These are phyloP conservation scores for Rhodomyrtus tomentosa DNA, from an alignment of 345 rosid species.

Conservation along the genomic window DNA sequence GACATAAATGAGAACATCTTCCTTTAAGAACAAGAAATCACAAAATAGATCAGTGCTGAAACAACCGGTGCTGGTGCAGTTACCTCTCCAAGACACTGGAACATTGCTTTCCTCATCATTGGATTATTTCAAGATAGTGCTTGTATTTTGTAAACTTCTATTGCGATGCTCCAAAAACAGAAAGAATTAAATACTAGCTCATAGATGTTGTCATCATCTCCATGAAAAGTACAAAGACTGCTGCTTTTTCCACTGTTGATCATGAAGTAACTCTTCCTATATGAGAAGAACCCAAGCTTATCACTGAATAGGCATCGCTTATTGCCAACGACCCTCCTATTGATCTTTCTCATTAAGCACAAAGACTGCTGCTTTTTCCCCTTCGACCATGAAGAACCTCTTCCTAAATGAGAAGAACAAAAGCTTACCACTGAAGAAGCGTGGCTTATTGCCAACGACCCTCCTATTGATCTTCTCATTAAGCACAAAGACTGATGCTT, in stretches of 20 bases:
- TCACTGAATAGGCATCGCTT: neutral
- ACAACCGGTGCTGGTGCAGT: neutral
- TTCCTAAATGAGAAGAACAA: neutral
- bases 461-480: neutral
- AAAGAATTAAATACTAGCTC: neutral
- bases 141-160: neutral
- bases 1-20: neutral
- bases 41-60: neutral
- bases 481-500: no score
- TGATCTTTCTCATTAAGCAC: neutral
- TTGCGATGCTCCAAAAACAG: neutral
- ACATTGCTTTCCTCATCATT: neutral
- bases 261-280: neutral
- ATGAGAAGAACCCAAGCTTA: neutral
- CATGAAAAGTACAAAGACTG: neutral
- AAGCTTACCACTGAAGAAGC: neutral
- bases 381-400: neutral
- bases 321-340: neutral
- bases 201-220: neutral
- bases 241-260: neutral
- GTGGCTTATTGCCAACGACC: neutral
- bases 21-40: neutral
- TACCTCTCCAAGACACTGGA: neutral
- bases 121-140: neutral
- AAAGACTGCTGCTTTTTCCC: neutral